A percentile compares a stretch with the other conserved stretches of the same genome.
Evolutionary conservation across 83 land plant species (phyloP).

Genomic region (Isoetes engelmannii): DNA sequence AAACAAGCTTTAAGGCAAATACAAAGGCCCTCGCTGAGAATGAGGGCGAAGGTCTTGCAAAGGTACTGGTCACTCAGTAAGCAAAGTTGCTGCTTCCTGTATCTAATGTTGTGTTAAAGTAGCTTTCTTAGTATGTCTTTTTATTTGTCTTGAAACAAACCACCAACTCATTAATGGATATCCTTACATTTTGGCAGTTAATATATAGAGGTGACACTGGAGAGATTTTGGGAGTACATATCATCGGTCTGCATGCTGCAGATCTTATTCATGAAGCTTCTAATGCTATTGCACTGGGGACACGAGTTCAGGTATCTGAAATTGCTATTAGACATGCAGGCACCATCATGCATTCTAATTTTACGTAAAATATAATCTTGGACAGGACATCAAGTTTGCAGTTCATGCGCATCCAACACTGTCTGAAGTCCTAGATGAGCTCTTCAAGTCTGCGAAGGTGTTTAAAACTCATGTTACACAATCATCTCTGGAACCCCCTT

Average conservation of each 20-base stretch:
- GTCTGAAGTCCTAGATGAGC: constrained; percentile 97
- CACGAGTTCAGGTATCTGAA: constrained; percentile 59
- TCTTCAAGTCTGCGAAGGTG: constrained; percentile 97
- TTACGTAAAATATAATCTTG: not conserved
- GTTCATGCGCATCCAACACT: constrained; percentile 99
- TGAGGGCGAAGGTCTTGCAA: constrained; percentile 98
- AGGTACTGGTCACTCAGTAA: constrained; percentile 42
- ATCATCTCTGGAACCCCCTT: no score
- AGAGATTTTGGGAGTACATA: constrained; percentile 96
- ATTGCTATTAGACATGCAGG: constrained; percentile 4
- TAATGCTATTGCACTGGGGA: constrained; percentile 95
- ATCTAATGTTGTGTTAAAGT: not conserved
- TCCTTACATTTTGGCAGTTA: constrained; percentile 41
- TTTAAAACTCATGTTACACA: not conserved
- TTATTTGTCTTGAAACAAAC: not conserved
- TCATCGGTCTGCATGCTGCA: constrained; percentile 96
- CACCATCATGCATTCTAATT: not conserved
- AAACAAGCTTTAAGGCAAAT: constrained; percentile 98
- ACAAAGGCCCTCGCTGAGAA: constrained; percentile 98
- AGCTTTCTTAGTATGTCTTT: not conserved
- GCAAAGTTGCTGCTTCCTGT: not conserved
- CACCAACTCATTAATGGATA: not conserved
- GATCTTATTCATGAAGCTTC: constrained; percentile 99
- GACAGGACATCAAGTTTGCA: constrained; percentile 88
- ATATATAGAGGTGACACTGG: constrained; percentile 95